Evolutionary conservation across 257 asterid genomes (phyloP).

Genomic region (Solanum rostratum): DNA sequence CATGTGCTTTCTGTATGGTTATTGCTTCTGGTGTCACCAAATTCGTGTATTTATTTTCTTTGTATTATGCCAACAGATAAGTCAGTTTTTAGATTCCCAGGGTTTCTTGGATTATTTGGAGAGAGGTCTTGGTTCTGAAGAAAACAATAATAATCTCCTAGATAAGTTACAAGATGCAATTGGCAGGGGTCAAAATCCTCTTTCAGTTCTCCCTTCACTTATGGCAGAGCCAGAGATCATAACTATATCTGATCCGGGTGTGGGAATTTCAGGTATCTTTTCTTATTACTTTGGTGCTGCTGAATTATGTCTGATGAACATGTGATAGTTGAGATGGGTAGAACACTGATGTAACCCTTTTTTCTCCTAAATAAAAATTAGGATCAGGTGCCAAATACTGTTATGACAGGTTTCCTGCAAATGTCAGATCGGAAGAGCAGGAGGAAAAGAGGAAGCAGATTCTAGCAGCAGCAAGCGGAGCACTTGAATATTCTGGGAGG

Average conservation of each 20-base stretch:
- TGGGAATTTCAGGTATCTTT: conserved; percentile 43
- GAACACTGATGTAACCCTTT: background rate
- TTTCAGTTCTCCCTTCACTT: conserved; percentile 50
- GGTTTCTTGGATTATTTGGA: conserved; percentile 94
- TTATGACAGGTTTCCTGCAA: conserved; percentile 77
- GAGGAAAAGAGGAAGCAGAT: conserved; percentile 87
- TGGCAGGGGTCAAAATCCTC: conserved; percentile 85
- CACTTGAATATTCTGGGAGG: conserved; percentile 70
- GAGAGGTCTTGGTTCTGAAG: conserved; percentile 81
- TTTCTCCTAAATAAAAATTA: background rate
- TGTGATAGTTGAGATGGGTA: background rate
- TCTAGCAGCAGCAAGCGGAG: conserved; percentile 79
- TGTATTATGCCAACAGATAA: conserved; percentile 47
- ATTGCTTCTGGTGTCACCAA: background rate
- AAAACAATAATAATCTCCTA: conserved; percentile 64
- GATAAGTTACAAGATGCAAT: conserved; percentile 94
- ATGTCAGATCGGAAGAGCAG: conserved; percentile 66
- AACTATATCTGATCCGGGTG: conserved; percentile 53
- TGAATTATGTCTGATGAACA: background rate
- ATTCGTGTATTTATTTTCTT: background rate
- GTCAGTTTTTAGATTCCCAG: conserved; percentile 83
- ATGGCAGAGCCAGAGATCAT: conserved; percentile 48
- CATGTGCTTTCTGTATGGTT: background rate
- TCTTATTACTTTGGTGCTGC: background rate
- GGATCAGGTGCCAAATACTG: conserved; percentile 53